Conservation (phyloP, 1,139 yeast genomes). For the Lodderomyces parapsilosis region DNA sequence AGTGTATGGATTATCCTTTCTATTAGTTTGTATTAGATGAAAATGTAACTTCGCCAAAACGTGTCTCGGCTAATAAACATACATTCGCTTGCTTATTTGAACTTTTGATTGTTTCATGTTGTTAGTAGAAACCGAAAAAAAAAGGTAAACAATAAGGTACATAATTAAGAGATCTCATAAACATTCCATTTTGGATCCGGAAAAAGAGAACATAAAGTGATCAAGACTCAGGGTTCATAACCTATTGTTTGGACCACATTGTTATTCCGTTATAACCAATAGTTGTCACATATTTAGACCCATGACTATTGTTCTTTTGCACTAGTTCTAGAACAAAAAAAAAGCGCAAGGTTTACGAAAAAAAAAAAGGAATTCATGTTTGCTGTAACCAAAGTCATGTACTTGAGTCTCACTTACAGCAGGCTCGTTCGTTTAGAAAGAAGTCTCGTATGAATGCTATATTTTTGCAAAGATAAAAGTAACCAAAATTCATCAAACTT, state of each 20-base stretch:
- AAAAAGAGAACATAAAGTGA: no score
- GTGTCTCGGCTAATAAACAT: not conserved
- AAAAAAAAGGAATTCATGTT: no score
- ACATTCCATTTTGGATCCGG: not conserved
- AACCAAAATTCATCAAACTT: no score
- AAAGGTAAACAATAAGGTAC: constrained; percentile 1
- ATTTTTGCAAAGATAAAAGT: no score
- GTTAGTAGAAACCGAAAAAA: not conserved
- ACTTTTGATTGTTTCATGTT: not conserved
- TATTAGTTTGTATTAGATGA: not conserved
- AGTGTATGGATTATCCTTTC: not conserved
- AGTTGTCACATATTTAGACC: not conserved
- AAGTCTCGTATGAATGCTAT: no score
- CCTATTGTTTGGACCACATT: not conserved
- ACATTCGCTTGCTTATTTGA: not conserved
- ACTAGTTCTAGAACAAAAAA: not conserved
- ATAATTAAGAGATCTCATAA: not conserved
- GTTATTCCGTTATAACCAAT: not conserved
- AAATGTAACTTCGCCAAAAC: not conserved
- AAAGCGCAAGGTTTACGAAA: no score
- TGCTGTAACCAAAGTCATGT: no score
- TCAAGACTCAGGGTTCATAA: not conserved
- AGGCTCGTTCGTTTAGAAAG: no score
- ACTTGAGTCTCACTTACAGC: no score
- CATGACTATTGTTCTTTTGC: not conserved